Conservation (phyloP, 169 alveolate species). For the Plasmodium gonderi region DNA sequence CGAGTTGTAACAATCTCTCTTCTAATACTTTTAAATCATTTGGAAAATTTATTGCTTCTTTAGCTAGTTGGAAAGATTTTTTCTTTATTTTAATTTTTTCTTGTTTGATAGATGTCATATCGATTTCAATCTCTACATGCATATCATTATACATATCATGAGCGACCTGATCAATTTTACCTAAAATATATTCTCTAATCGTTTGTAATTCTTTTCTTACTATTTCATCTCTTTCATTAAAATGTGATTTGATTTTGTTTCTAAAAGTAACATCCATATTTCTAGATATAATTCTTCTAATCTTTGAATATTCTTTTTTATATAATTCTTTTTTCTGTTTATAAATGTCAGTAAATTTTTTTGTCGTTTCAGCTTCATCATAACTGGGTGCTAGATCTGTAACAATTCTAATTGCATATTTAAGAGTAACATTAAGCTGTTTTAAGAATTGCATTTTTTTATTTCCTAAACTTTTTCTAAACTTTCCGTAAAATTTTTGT, state of each 20-base stretch:
- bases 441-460: neutral
- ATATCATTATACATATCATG: neutral
- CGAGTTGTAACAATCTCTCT: neutral
- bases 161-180: neutral
- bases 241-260: neutral
- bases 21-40: neutral
- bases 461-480: conserved; percentile 21
- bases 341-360: conserved; percentile 11
- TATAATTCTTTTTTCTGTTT: neutral
- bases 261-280: neutral
- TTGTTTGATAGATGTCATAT: neutral
- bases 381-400: conserved; percentile 40
- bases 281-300: conserved; percentile 14
- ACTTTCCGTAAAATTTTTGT: conserved; percentile 21
- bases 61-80: neutral
- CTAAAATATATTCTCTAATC: neutral
- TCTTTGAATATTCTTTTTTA: neutral
- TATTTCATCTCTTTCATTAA: neutral
- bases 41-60: neutral
- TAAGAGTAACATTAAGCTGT: conserved; percentile 14
- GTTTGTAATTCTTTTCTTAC: neutral
- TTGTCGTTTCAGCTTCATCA: conserved; percentile 3
- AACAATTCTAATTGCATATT: conserved; percentile 4
- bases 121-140: conserved; percentile 16
- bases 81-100: neutral